Conservation (phyloP, 257 asterid species). For the Buddleja alternifolia region DNA sequence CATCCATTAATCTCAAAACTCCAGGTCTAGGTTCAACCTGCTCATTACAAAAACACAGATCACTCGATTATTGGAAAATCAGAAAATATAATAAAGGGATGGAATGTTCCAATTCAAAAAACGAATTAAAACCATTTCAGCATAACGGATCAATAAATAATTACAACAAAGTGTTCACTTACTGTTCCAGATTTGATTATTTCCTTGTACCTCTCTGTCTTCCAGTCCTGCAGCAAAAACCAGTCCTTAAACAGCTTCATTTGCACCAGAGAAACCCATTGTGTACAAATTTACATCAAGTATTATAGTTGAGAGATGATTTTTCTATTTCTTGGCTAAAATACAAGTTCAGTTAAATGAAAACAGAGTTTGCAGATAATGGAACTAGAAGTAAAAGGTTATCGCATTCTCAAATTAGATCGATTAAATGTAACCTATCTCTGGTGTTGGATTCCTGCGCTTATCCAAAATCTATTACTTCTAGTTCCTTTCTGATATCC, state of each 20-base stretch:
- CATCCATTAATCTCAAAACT: constrained; percentile 96
- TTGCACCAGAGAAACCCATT: not conserved
- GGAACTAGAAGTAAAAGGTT: not conserved
- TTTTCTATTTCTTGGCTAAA: not conserved
- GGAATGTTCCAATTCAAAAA: not conserved
- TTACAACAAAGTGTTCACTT: constrained; percentile 38
- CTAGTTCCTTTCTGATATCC: no score
- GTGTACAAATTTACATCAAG: not conserved
- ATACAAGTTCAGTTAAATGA: not conserved
- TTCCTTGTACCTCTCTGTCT: constrained; percentile 95
- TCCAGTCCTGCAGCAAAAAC: constrained; percentile 79
- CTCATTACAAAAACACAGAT: constrained; percentile 23
- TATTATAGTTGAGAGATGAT: not conserved
- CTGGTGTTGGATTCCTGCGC: no score
- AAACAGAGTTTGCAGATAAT: not conserved
- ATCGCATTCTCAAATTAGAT: constrained; percentile 2
- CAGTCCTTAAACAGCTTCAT: constrained; percentile 14
- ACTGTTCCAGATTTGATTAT: constrained; percentile 93
- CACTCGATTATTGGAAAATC: constrained; percentile 10
- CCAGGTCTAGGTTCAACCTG: constrained; percentile 98
- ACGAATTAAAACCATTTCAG: constrained; percentile 12
- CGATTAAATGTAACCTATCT: not conserved
- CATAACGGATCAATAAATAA: constrained; percentile 11
- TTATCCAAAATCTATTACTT: no score
- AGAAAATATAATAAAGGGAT: not conserved